Percentiles rank a stretch among this genome's conserved stretches.
These are phyloP conservation scores for Xylariaceae sp. DNA, from an alignment of 2,329 filamentous ascomycete species.

Conservation along the genomic window DNA sequence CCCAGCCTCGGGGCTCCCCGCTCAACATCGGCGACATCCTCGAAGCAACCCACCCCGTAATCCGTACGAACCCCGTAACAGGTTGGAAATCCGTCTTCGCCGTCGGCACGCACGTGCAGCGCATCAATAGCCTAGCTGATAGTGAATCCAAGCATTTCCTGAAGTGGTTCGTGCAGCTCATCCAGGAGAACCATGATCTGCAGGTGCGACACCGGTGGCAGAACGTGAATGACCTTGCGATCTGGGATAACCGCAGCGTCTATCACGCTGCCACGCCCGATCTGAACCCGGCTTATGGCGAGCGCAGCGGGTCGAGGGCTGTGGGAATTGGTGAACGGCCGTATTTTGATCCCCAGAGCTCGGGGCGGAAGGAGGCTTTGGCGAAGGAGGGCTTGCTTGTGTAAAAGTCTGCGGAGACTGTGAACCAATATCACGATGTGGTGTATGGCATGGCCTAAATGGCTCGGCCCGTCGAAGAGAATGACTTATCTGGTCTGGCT, in stretches of 20 bases:
- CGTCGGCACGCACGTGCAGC: constrained; percentile 26
- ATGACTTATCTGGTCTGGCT: too few species aligned
- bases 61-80: constrained; percentile 60
- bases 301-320: constrained; percentile 42
- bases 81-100: constrained; percentile 53
- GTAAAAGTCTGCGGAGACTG: constrained; percentile 17
- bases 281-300: constrained; percentile 41
- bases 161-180: constrained; percentile 24
- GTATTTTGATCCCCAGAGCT: constrained; percentile 46
- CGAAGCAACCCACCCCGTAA: constrained; percentile 49
- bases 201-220: constrained; percentile 33
- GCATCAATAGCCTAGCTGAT: constrained; percentile 24
- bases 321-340: constrained; percentile 49
- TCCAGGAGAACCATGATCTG: constrained; percentile 29
- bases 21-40: constrained; percentile 51
- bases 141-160: constrained; percentile 22
- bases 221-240: constrained; percentile 36
- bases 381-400: constrained; percentile 18
- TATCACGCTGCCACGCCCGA: constrained; percentile 55
- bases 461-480: too few species aligned
- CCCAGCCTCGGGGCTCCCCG: constrained; percentile 46
- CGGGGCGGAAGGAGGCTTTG: constrained; percentile 40
- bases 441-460: too few species aligned
- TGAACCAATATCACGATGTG: background rate
- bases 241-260: constrained; percentile 55